Base-by-base conservation (phyloP, 257 asterid genomes). In the Penstemon eatonii region DNA sequence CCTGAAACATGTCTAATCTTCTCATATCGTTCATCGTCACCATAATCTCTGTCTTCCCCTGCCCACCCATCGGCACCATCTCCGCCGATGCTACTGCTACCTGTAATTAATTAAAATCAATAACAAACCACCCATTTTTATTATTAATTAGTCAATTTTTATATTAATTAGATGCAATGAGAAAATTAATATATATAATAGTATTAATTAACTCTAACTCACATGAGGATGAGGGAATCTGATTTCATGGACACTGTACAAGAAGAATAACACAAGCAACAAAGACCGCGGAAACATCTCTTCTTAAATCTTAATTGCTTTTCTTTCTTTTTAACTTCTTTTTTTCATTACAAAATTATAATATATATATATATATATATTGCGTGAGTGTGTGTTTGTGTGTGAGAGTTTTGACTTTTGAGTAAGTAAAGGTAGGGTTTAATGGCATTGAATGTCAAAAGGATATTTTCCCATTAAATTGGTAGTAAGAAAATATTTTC, bases 1-100 rank as follows among this genome's bases (percentile, higher is more conserved):
- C 75, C 89, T 80, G 94, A 75, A 87, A 87, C 76, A 87, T 73
- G 38, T 88, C 84, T 61, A 87, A 82, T 60, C 79, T 80, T 67
- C 95, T 85, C 69, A 79, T 85, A 38, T 81, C 86, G 46, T 84
- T 87, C 68, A 81, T 50, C 83, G 80, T 78, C 38, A 77, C 44
- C 77, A 67, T 67, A 84, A 82, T 58, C 75, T 81, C 74, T 67
- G 37, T 69, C 75, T 79, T 83, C 47, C 83, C 91, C 51, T 75
- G 78, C 75, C 73, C 83, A 69, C 74, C 67, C 43, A 82, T 7
- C 13, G 89, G 90, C 75, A 81, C 79, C 92, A 83, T 71, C 67
- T 78, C 86, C 61, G 45, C 36, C 58, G 61, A 18, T 52, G 46
- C 49, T 78, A 45, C 65, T 61, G 67, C n/a, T n/a, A n/a, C n/a